phyloP scores from a whole-genome alignment of 768 basidiomycete species.

The Lentinula sp. region DNA sequence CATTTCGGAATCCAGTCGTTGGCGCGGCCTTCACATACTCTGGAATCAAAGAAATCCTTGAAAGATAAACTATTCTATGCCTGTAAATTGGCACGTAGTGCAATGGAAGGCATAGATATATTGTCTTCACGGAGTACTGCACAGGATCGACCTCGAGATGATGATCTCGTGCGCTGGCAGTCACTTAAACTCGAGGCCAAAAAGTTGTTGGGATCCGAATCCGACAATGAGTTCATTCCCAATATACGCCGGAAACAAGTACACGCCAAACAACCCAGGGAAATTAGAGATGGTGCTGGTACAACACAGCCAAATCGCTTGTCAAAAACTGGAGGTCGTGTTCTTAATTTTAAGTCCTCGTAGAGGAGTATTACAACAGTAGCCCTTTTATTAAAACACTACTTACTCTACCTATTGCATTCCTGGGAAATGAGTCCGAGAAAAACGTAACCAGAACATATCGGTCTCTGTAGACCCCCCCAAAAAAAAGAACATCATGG shows the following conservation, averaged over 20 bases:
- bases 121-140: conserved; percentile 16
- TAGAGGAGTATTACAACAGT: neutral
- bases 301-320: neutral
- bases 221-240: conserved; percentile 8
- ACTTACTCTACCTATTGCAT: neutral
- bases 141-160: conserved; percentile 6
- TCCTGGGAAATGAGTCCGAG: neutral
- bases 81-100: conserved; percentile 41
- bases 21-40: conserved; percentile 17
- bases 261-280: neutral
- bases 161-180: conserved; percentile 12
- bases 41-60: conserved; percentile 25
- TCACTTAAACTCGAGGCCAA: conserved; percentile 11
- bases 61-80: conserved; percentile 33
- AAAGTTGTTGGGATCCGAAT: conserved; percentile 5
- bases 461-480: neutral
- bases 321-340: neutral
- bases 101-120: conserved; percentile 34
- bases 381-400: neutral
- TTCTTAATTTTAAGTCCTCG: too few relatives aligned
- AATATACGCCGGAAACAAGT: neutral
- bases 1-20: conserved; percentile 36
- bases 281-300: too few relatives aligned
- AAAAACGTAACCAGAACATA: neutral
- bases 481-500: neutral